Percentiles rank a stretch among this genome's conserved stretches.
phyloP scores from a whole-genome alignment of 352 stramenopile genomes.

The Pythium folliculosum region DNA sequence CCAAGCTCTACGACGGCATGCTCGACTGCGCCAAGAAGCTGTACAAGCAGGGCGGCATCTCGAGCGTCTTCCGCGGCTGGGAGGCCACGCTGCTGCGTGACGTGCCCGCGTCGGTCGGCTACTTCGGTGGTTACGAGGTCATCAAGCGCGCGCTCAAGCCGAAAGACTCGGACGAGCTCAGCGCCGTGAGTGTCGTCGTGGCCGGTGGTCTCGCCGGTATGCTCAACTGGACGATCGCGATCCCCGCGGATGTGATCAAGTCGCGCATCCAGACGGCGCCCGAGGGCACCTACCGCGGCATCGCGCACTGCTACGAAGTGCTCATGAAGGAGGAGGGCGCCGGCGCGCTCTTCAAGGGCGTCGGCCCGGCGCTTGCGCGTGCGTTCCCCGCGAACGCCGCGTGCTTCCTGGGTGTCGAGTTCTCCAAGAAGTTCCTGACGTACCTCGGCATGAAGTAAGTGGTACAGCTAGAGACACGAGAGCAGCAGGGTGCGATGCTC shows the following conservation, averaged over 20 bases:
- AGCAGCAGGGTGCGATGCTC: not conserved
- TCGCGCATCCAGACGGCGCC: slow-evolving; percentile 95
- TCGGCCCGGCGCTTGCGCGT: slow-evolving; percentile 92
- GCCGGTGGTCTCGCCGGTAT: slow-evolving; percentile 94
- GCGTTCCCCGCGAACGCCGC: slow-evolving; percentile 96
- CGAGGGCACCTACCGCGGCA: slow-evolving; percentile 93
- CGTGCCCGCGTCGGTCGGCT: slow-evolving; percentile 92
- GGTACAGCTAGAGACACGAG: not conserved
- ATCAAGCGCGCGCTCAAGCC: slow-evolving; percentile 90
- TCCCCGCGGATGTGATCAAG: slow-evolving; percentile 97
- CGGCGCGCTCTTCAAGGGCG: slow-evolving; percentile 92
- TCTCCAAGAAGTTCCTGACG: slow-evolving; percentile 84
- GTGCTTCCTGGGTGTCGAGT: slow-evolving; percentile 93
- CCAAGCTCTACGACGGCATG: slow-evolving; percentile 94
- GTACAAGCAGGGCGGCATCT: slow-evolving; percentile 89
- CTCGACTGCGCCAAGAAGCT: slow-evolving; percentile 94
- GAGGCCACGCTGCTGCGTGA: slow-evolving; percentile 94
- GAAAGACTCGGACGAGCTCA: slow-evolving; percentile 82
- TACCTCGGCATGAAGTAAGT: slow-evolving; percentile 77
- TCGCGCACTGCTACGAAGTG: slow-evolving; percentile 91
- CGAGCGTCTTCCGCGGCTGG: slow-evolving; percentile 94
- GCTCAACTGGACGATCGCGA: slow-evolving; percentile 95
- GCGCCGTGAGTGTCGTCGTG: slow-evolving; percentile 89
- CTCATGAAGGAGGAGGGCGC: slow-evolving; percentile 95
- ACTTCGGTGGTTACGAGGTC: slow-evolving; percentile 94